phyloP scores from a whole-genome alignment of 2,329 filamentous ascomycete species.

The Amesomyces nigricolor region DNA sequence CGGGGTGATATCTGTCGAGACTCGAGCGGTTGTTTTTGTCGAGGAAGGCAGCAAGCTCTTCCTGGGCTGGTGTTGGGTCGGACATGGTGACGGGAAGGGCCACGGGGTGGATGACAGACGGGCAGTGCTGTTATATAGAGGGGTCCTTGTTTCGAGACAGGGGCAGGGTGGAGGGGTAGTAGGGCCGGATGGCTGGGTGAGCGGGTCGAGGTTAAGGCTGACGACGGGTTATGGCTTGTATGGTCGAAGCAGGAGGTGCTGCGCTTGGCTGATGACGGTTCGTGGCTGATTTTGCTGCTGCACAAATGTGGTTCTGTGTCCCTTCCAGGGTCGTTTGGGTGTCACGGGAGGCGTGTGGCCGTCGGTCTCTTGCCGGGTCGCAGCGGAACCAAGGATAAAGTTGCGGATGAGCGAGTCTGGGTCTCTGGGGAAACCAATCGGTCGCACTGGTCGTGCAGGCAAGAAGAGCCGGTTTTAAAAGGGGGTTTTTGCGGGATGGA shows the following conservation, averaged over 20 bases:
- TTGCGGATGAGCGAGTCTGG: constrained; percentile 4
- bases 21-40: constrained; percentile 46
- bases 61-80: constrained; percentile 53
- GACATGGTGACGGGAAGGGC: constrained; percentile 42
- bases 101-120: constrained; percentile 12
- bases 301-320: background rate
- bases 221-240: constrained; percentile 14
- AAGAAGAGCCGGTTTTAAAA: constrained; percentile 17
- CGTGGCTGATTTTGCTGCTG: background rate
- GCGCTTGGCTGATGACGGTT: background rate
- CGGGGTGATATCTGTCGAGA: constrained; percentile 47
- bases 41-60: constrained; percentile 61
- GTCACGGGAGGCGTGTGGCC: background rate
- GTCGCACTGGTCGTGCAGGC: background rate
- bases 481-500: background rate
- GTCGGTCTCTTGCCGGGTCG: background rate
- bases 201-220: background rate
- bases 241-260: background rate
- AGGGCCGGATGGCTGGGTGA: constrained; percentile 14
- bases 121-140: constrained; percentile 33
- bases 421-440: background rate
- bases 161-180: constrained; percentile 10
- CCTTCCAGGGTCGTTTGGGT: background rate
- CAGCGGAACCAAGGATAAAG: background rate
- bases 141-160: constrained; percentile 17